Conservation (phyloP, 768 basidiomycete genomes). For the Panellus pusillus region DNA sequence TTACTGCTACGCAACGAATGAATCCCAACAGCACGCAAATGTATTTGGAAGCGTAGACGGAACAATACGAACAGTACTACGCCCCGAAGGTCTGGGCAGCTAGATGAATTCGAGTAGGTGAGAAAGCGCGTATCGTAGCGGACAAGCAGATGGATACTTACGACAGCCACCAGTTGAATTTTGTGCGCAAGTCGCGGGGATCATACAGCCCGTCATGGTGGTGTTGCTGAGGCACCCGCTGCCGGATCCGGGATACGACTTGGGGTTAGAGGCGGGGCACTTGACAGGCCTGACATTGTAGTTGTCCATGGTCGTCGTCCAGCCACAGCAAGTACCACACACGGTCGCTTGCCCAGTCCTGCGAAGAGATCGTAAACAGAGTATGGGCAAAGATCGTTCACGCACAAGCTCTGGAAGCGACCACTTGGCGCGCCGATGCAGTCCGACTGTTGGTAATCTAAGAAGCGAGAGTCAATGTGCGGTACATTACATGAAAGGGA, state of each 20-base stretch:
- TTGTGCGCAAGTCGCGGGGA: conserved; percentile 2
- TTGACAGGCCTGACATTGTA: conserved; percentile 5
- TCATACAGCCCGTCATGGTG: neutral
- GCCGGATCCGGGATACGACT: neutral
- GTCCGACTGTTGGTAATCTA: neutral
- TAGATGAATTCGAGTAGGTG: too few species aligned
- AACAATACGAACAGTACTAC: neutral
- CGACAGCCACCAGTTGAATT: conserved; percentile 2
- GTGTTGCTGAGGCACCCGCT: conserved; percentile 3
- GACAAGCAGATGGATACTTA: neutral
- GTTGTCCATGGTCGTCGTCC: neutral
- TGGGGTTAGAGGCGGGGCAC: conserved; percentile 8
- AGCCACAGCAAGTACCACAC: conserved; percentile 14
- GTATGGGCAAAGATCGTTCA: neutral
- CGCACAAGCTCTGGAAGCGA: conserved; percentile 3
- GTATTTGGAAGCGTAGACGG: too few species aligned
- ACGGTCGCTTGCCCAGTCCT: conserved; percentile 2
- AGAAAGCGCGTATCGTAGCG: neutral
- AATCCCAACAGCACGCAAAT: neutral
- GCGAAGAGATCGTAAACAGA: neutral
- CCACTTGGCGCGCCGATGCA: conserved; percentile 6
- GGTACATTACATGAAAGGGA: neutral
- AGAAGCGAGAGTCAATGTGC: neutral
- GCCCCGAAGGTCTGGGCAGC: neutral
- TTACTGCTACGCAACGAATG: too few species aligned